Evolutionary conservation across 2,329 filamentous ascomycete genomes (phyloP).

Genomic region (Trichoderma sp.): DNA sequence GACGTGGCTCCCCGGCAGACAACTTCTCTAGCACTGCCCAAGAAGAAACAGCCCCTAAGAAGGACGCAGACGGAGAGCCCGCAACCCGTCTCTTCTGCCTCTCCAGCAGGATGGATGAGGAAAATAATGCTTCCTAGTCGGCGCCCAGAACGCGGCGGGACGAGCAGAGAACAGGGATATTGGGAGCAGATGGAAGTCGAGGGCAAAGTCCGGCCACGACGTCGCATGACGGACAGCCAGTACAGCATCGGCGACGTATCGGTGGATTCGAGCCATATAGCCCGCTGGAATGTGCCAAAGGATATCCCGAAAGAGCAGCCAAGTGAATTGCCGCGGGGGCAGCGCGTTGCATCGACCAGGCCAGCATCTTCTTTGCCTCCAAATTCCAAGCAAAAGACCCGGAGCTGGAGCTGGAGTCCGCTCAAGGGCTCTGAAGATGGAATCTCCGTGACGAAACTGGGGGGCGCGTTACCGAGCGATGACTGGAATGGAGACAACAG

Average conservation of each 20-base stretch:
- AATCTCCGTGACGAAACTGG: conserved; percentile 17
- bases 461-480: conserved; percentile 6
- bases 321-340: neutral
- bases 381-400: neutral
- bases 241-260: conserved; percentile 29
- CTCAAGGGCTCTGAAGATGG: conserved; percentile 22
- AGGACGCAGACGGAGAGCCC: conserved; percentile 6
- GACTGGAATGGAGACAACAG: neutral
- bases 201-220: conserved; percentile 8
- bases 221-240: conserved; percentile 26
- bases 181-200: conserved; percentile 32
- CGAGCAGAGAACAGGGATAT: conserved; percentile 40
- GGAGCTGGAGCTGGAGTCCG: conserved; percentile 30
- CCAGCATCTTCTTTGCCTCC: neutral
- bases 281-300: conserved; percentile 42
- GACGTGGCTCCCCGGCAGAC: conserved; percentile 24
- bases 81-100: conserved; percentile 37
- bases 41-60: neutral
- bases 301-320: conserved; percentile 27
- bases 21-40: neutral
- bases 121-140: conserved; percentile 52
- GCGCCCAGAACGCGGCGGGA: conserved; percentile 54
- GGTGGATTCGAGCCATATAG: conserved; percentile 36
- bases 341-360: neutral
- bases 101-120: conserved; percentile 45